A percentile compares a stretch with the other conserved stretches of the same genome.
Evolutionary conservation across 2,329 filamentous ascomycete species (phyloP).

Genomic region (Arthrobotrys musiformis): DNA sequence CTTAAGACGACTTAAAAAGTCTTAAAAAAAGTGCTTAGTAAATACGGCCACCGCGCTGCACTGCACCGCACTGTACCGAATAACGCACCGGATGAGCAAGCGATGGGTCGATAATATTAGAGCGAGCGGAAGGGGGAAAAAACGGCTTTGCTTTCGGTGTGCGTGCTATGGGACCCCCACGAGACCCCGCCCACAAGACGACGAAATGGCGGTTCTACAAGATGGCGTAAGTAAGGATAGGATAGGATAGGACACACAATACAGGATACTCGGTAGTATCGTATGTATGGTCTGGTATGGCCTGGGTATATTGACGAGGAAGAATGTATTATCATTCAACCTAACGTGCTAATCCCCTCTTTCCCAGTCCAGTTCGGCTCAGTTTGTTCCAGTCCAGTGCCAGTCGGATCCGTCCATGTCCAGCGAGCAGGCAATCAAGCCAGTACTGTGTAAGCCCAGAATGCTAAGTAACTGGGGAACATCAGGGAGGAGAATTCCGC

Average conservation of each 20-base stretch:
- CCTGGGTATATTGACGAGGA: conserved; percentile 10
- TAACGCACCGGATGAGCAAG: conserved; percentile 11
- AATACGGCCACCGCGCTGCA: neutral
- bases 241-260: neutral
- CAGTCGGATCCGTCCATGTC: conserved; percentile 9
- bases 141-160: conserved; percentile 16
- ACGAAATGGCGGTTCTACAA: conserved; percentile 31
- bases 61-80: conserved; percentile 10
- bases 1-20: neutral
- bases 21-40: neutral
- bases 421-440: neutral
- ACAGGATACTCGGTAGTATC: conserved; percentile 7
- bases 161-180: conserved; percentile 52
- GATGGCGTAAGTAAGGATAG: conserved; percentile 10
- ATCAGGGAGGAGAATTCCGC: conserved; percentile 48
- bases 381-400: neutral
- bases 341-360: conserved; percentile 43
- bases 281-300: neutral
- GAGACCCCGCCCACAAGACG: conserved; percentile 53
- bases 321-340: conserved; percentile 9
- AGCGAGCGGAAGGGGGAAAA: conserved; percentile 8
- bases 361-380: conserved; percentile 20
- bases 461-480: conserved; percentile 41
- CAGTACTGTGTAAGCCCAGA: conserved; percentile 12
- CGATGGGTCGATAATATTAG: conserved; percentile 14